Conservation (phyloP, 2,329 filamentous ascomycete genomes). For the Capronia americana region DNA sequence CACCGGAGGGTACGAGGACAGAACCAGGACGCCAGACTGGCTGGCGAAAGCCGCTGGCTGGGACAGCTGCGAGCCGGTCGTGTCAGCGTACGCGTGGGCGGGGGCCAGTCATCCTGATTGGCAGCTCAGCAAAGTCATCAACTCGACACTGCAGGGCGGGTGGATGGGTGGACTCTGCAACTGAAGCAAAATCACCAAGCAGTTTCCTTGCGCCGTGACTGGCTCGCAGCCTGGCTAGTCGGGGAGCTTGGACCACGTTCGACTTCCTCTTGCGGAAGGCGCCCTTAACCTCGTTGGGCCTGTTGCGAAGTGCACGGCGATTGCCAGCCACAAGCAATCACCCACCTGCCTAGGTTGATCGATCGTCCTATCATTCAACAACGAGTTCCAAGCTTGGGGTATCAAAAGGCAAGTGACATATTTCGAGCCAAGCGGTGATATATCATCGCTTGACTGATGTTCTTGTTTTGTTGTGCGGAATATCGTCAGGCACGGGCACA, state of each 20-base stretch:
- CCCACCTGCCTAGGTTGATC: neutral
- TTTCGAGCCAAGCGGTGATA: neutral
- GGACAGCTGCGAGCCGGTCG: neutral
- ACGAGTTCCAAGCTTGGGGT: neutral
- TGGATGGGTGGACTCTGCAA: neutral
- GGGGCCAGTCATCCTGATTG: constrained; percentile 9
- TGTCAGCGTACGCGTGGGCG: constrained; percentile 15
- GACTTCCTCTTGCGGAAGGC: constrained; percentile 13
- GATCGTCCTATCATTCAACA: constrained; percentile 7
- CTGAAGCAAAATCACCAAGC: constrained; percentile 2
- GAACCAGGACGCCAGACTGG: neutral
- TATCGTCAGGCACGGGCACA: neutral
- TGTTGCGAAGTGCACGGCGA: neutral
- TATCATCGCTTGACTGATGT: neutral
- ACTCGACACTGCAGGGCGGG: constrained; percentile 5
- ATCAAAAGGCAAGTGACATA: neutral
- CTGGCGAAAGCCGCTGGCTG: neutral
- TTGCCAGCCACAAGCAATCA: neutral
- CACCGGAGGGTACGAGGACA: constrained; percentile 20
- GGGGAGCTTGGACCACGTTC: constrained; percentile 1
- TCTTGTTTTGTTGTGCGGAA: neutral
- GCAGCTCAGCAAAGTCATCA: constrained; percentile 17
- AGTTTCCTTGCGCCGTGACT: neutral
- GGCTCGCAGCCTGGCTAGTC: neutral
- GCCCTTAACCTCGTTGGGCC: constrained; percentile 8